phyloP scores from a whole-genome alignment of 148 eudicot species.

The Bassia scoparia region DNA sequence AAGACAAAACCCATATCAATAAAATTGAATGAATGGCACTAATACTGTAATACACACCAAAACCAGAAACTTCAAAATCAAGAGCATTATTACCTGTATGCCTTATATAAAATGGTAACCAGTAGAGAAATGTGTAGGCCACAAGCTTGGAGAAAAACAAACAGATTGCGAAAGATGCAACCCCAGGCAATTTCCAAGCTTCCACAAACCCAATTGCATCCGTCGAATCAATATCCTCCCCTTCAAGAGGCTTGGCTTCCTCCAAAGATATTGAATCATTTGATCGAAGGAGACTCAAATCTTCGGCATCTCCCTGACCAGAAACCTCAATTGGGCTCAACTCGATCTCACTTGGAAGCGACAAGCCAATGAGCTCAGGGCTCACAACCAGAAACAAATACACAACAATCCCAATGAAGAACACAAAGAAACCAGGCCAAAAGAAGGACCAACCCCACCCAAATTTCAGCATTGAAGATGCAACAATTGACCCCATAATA shows the following conservation, averaged over 20 bases:
- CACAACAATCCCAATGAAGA: conserved; percentile 46
- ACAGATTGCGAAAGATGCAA: conserved; percentile 76
- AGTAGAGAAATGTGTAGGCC: conserved; percentile 91
- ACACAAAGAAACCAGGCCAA: conserved; percentile 64
- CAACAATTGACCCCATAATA: conserved; percentile 77
- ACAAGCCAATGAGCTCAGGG: conserved; percentile 57
- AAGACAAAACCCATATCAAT: conserved; percentile 10
- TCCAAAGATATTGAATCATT: conserved; percentile 25
- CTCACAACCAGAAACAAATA: conserved; percentile 67
- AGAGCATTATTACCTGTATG: conserved; percentile 61
- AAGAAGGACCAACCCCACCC: conserved; percentile 99
- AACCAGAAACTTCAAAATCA: background rate
- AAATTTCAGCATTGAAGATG: conserved; percentile 59
- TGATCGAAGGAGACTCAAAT: conserved; percentile 32
- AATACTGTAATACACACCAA: conserved; percentile 10
- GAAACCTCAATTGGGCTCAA: conserved; percentile 38
- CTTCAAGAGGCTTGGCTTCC: conserved; percentile 11
- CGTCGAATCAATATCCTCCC: conserved; percentile 11
- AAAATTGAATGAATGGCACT: background rate
- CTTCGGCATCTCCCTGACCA: conserved; percentile 41
- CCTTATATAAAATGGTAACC: conserved; percentile 92
- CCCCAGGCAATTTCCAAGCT: conserved; percentile 93
- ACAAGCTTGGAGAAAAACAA: conserved; percentile 97
- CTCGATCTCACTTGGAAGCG: conserved; percentile 44
- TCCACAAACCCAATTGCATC: conserved; percentile 80